Evolutionary conservation across 495 filamentous ascomycete genomes (phyloP).

Genomic region (Cladorrhinum samala): DNA sequence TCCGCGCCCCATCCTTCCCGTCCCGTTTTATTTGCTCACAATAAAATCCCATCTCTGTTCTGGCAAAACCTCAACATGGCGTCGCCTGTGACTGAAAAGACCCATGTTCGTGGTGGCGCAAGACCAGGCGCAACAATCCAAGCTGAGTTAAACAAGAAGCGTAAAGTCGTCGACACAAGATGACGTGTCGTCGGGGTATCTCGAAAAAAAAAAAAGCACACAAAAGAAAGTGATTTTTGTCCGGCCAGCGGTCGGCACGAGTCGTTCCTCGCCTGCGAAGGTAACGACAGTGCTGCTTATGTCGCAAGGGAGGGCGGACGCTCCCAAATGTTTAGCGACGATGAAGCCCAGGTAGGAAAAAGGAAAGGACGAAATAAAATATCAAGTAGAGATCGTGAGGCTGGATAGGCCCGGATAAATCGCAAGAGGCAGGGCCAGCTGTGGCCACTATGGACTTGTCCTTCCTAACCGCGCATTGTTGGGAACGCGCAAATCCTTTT

Average conservation of each 20-base stretch:
- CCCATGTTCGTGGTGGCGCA: constrained; percentile 52
- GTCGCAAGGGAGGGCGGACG: constrained; percentile 18
- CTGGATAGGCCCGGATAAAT: constrained; percentile 5
- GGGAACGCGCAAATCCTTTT: constrained; percentile 7
- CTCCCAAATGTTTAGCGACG: constrained; percentile 8
- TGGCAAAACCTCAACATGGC: constrained; percentile 56
- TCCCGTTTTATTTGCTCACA: constrained; percentile 45
- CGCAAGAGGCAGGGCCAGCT: constrained; percentile 9
- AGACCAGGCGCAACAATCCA: constrained; percentile 14
- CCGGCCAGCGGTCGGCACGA: constrained; percentile 41
- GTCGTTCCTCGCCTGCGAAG: constrained; percentile 52
- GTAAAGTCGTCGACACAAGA: constrained; percentile 27
- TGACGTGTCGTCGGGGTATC: constrained; percentile 25
- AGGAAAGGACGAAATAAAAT: constrained; percentile 6
- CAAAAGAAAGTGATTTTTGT: constrained; percentile 6
- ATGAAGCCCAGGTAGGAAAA: constrained; percentile 10
- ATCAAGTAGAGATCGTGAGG: constrained; percentile 13
- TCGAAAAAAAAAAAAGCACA: constrained; percentile 16
- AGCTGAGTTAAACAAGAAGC: constrained; percentile 13
- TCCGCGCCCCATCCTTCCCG: neutral
- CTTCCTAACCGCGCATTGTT: constrained; percentile 20
- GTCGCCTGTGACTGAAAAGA: constrained; percentile 65
- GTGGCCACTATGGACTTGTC: constrained; percentile 14
- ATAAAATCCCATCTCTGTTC: constrained; percentile 96
- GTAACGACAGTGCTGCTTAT: constrained; percentile 40